A percentile compares a stretch with the other conserved stretches of the same genome.
phyloP scores from a whole-genome alignment of 129 eudicot genomes.

The Dittrichia graveolens region DNA sequence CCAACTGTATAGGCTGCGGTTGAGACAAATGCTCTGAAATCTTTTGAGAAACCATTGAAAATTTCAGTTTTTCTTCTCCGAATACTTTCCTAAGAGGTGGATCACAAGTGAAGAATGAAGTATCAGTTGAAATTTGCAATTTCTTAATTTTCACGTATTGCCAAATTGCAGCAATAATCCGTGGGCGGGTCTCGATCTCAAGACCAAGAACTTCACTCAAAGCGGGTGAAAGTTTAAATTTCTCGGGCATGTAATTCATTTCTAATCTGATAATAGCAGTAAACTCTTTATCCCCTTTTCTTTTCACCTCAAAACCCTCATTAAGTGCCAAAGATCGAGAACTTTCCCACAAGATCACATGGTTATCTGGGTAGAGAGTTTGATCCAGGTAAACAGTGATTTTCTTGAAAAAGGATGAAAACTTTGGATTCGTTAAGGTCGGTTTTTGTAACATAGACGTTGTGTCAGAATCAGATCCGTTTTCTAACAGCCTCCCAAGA shows the following conservation, averaged over 20 bases:
- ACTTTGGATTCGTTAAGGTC: constrained; percentile 50
- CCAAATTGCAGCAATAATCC: constrained; percentile 85
- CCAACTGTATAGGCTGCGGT: constrained; percentile 82
- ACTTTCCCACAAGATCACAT: constrained; percentile 87
- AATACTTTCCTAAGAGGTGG: constrained; percentile 74
- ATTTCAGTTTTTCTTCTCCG: constrained; percentile 86
- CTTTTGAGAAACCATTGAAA: constrained; percentile 60
- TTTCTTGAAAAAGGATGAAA: constrained; percentile 88
- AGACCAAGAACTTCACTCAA: constrained; percentile 75
- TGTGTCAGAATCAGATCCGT: constrained; percentile 45
- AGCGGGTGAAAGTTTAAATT: constrained; percentile 66
- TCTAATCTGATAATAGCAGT: constrained; percentile 82
- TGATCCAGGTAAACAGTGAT: constrained; percentile 83
- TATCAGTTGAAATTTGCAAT: constrained; percentile 68
- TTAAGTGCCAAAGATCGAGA: constrained; percentile 69
- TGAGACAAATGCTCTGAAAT: constrained; percentile 66
- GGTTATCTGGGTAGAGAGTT: constrained; percentile 79
- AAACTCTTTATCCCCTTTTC: constrained; percentile 89
- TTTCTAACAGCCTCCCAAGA: constrained; percentile 72
- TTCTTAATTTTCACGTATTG: constrained; percentile 74
- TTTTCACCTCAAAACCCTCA: constrained; percentile 89
- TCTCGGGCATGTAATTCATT: constrained; percentile 83
- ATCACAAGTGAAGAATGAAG: constrained; percentile 79
- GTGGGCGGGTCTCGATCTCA: constrained; percentile 77
- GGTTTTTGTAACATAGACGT: constrained; percentile 31